These are phyloP conservation scores for Cucurbita argyrosperma DNA, from an alignment of 306 rosid genomes.

Conservation along the genomic window DNA sequence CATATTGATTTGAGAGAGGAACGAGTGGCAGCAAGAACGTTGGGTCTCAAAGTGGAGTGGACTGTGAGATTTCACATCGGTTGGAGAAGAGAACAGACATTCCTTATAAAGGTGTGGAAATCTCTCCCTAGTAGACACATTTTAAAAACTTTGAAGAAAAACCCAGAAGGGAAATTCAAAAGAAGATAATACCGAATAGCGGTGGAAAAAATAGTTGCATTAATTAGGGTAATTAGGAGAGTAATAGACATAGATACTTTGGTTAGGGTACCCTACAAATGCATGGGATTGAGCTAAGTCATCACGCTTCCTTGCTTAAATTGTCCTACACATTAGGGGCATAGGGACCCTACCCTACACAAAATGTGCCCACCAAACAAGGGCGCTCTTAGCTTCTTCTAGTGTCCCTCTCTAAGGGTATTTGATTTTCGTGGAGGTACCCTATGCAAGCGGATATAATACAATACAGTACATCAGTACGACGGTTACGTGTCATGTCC, in stretches of 20 bases:
- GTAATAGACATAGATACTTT: neutral
- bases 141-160: too few relatives aligned
- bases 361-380: neutral
- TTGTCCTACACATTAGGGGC: neutral
- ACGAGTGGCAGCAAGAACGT: too few relatives aligned
- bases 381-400: neutral
- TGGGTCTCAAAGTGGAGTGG: too few relatives aligned
- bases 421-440: neutral
- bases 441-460: neutral
- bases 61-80: too few relatives aligned
- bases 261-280: neutral
- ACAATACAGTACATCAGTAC: neutral
- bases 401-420: neutral
- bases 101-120: too few relatives aligned
- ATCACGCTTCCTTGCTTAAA: neutral
- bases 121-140: too few relatives aligned
- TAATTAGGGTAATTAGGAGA: neutral
- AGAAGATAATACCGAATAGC: too few relatives aligned
- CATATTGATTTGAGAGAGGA: too few relatives aligned
- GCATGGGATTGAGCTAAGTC: neutral
- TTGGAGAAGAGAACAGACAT: too few relatives aligned
- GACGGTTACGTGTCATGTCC: too few relatives aligned
- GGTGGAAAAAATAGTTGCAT: neutral
- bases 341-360: neutral
- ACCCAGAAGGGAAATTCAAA: too few relatives aligned